Conservation (phyloP, 495 filamentous ascomycete genomes). For the Cryomyces minteri region DNA sequence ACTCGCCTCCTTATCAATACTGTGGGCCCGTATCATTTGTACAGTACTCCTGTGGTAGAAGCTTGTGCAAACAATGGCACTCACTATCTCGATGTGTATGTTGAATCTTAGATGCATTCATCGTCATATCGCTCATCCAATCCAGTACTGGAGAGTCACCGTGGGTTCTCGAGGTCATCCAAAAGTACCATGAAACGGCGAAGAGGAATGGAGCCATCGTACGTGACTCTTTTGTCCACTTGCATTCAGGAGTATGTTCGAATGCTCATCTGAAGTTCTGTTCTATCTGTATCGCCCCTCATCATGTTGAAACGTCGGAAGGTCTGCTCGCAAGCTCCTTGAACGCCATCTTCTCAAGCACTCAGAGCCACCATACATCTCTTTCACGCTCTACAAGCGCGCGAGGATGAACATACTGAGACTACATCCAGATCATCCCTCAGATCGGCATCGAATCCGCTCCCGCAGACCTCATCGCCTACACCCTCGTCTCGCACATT, state of each 20-base stretch:
- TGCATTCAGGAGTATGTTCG: no score
- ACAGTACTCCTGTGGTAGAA: conserved; percentile 65
- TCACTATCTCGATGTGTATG: conserved; percentile 62
- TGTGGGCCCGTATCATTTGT: conserved; percentile 64
- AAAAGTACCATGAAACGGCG: conserved; percentile 60
- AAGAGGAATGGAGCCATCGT: conserved; percentile 58
- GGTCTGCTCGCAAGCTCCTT: no score
- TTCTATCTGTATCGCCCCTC: no score
- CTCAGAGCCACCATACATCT: background rate
- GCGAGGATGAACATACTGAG: background rate
- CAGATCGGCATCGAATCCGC: conserved; percentile 75
- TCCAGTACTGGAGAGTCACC: conserved; percentile 63
- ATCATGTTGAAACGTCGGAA: no score
- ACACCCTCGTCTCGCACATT: conserved; percentile 44
- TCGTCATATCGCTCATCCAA: background rate
- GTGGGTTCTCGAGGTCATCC: conserved; percentile 62
- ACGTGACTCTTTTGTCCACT: background rate
- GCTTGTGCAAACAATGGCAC: conserved; percentile 82
- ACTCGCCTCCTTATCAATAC: conserved; percentile 66
- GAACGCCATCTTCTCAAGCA: no score
- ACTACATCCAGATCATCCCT: conserved; percentile 47
- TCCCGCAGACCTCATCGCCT: conserved; percentile 64
- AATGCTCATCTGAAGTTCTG: no score
- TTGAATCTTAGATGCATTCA: background rate
- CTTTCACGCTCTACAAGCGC: conserved; percentile 7